Conservation (phyloP, 371 early-diverging fungal species). For the Haplosporangium sp. region DNA sequence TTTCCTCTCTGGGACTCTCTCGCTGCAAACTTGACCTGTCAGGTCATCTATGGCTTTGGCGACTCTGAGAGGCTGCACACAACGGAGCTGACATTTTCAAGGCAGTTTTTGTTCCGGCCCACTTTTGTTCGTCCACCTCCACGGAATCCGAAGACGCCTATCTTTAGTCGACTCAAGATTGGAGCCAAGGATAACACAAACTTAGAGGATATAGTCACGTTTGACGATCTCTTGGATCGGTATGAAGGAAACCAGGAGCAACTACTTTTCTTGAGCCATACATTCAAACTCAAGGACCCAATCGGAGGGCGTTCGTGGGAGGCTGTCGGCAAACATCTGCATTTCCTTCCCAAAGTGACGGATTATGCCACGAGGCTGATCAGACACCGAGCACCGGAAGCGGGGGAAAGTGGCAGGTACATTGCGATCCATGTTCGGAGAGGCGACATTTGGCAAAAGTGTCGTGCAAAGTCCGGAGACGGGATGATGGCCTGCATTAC, state of each 20-base stretch:
- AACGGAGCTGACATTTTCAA: constrained; percentile 27
- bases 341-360: constrained; percentile 19
- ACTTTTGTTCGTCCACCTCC: constrained; percentile 36
- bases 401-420: constrained; percentile 8
- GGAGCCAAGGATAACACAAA: constrained; percentile 23
- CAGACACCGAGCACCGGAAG: constrained; percentile 22
- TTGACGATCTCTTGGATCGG: constrained; percentile 34
- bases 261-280: constrained; percentile 36
- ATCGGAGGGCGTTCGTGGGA: constrained; percentile 16
- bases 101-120: constrained; percentile 37
- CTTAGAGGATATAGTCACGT: constrained; percentile 28
- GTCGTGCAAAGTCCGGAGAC: constrained; percentile 11
- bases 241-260: constrained; percentile 19
- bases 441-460: constrained; percentile 49
- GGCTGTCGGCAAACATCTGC: constrained; percentile 11
- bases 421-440: constrained; percentile 46
- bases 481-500: constrained; percentile 21
- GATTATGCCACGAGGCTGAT: constrained; percentile 23
- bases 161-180: constrained; percentile 19
- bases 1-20: constrained; percentile 17
- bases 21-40: constrained; percentile 43
- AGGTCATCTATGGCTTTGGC: constrained; percentile 47
- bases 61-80: constrained; percentile 23
- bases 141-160: constrained; percentile 9
- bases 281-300: constrained; percentile 47